Evolutionary conservation across 2,329 filamentous ascomycete genomes (phyloP).

Genomic region (Sarocladium oryzae): DNA sequence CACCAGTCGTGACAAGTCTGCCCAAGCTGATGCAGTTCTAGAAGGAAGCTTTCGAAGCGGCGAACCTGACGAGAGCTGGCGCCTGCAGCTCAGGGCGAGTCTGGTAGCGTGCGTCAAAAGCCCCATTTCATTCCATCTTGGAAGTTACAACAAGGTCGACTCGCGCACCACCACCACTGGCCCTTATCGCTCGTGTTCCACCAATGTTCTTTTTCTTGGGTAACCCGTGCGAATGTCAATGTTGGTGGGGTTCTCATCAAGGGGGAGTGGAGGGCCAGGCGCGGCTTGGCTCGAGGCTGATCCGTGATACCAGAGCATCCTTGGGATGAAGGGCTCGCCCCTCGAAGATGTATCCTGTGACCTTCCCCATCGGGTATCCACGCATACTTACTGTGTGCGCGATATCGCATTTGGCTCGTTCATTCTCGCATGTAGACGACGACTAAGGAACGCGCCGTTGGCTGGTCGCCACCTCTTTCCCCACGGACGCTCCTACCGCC

Average conservation of each 20-base stretch:
- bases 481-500: slow-evolving; percentile 3
- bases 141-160: not conserved
- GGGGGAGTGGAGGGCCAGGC: slow-evolving; percentile 3
- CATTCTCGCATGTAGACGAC: not conserved
- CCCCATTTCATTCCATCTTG: not conserved
- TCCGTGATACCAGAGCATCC: slow-evolving; percentile 8
- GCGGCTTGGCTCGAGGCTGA: slow-evolving; percentile 9
- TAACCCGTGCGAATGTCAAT: not conserved
- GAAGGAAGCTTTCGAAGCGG: not conserved
- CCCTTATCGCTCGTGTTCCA: slow-evolving; percentile 3
- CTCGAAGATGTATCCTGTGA: slow-evolving; percentile 4
- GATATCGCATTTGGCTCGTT: not conserved
- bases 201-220: slow-evolving; percentile 7
- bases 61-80: not conserved
- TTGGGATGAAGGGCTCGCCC: not conserved
- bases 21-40: not conserved
- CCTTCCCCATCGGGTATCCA: slow-evolving; percentile 7
- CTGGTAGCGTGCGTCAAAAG: too few species aligned
- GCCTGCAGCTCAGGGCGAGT: not conserved
- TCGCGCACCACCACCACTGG: not conserved
- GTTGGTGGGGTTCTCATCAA: not conserved
- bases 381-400: not conserved
- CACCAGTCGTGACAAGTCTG: not conserved
- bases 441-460: not conserved
- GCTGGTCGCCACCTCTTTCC: slow-evolving; percentile 1